Base-by-base conservation (phyloP, 148 eudicot species). In the Chenopodium formosanum region DNA sequence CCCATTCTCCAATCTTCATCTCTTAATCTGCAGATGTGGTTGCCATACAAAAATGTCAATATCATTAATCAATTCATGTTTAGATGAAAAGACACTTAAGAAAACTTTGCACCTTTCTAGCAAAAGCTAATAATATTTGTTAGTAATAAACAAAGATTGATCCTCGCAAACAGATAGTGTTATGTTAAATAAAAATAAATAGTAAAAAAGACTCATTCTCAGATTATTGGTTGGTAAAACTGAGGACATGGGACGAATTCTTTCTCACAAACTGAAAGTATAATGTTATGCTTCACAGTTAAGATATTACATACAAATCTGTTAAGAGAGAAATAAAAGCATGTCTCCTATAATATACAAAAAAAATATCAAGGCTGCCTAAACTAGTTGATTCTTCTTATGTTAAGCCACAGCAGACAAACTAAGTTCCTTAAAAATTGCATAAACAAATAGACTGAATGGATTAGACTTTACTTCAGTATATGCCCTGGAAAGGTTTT, bases 1-100 rank as follows among this genome's bases (percentile, higher is more conserved):
- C 95, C 98, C 94, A 96, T 91, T 90, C 48, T 84, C 99, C 99
- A 96, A 82, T 94, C 97, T 85, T 96, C 99, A 84, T 96, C 99
- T 83, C 94, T 85, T 83, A 89, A 80, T 85, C 99, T 96, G 90
- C 83, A 71, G 56, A 32, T 1, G n/a, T 79, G 6, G 19, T 74
- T 70, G 63, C 52, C 12, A 70, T 75, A 48, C 66, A 70, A 5
- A 60, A 47, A 32, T 29, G 44, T 73, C 52, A 78, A 52, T 53
- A 78, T 66, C 68, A 85, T 40, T 60, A 9, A 20, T 7, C 16
- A 17, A 73, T 73, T 81, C 76, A 60, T 67, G 14, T 4, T 70
- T 47, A n/a, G 58, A n/a, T 52, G 0, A 46, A 73, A 31, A 74
- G 67, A 73, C 70, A 27, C n/a, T 27, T 32, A 5, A 1, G 44